These are phyloP conservation scores for Tylopilus orsonianus DNA, from an alignment of 1,284 basidiomycete genomes.

Conservation along the genomic window DNA sequence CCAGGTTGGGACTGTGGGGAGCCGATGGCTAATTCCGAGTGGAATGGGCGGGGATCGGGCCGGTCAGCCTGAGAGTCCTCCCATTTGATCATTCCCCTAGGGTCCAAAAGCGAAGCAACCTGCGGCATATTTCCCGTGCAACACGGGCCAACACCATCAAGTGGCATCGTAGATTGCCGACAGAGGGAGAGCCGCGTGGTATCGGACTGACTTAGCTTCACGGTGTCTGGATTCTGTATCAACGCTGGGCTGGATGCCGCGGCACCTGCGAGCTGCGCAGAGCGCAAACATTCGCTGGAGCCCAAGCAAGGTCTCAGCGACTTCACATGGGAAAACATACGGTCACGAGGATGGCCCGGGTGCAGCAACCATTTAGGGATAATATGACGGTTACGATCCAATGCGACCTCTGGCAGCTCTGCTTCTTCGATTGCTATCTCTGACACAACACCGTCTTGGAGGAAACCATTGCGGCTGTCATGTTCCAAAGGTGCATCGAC, in stretches of 20 bases:
- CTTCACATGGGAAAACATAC: slow-evolving; percentile 53
- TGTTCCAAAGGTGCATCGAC: slow-evolving; percentile 7
- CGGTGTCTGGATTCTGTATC: slow-evolving; percentile 30
- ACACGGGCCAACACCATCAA: slow-evolving; percentile 45
- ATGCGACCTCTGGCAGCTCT: slow-evolving; percentile 86
- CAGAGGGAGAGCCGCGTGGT: slow-evolving; percentile 43
- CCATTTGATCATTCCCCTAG: slow-evolving; percentile 27
- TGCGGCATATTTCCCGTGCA: slow-evolving; percentile 41
- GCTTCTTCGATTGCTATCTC: slow-evolving; percentile 60
- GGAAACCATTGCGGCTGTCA: slow-evolving; percentile 9
- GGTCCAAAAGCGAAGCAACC: slow-evolving; percentile 14
- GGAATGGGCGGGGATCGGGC: slow-evolving; percentile 38
- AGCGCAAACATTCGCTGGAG: slow-evolving; percentile 36
- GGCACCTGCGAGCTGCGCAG: slow-evolving; percentile 46
- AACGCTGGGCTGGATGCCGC: slow-evolving; percentile 70
- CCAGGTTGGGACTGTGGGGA: slow-evolving; percentile 39
- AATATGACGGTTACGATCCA: slow-evolving; percentile 94
- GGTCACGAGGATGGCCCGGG: slow-evolving; percentile 40
- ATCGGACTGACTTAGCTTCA: slow-evolving; percentile 1
- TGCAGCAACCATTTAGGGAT: slow-evolving; percentile 90
- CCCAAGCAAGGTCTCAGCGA: slow-evolving; percentile 30
- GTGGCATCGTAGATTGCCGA: slow-evolving; percentile 38
- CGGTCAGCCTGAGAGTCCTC: slow-evolving; percentile 35
- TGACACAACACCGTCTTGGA: slow-evolving; percentile 31
- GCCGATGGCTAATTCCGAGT: slow-evolving; percentile 38